Evolutionary conservation across 2,329 filamentous ascomycete genomes (phyloP), one percentile per base, ranked within the genome.

Genomic region (Microdochium paspali): DNA sequence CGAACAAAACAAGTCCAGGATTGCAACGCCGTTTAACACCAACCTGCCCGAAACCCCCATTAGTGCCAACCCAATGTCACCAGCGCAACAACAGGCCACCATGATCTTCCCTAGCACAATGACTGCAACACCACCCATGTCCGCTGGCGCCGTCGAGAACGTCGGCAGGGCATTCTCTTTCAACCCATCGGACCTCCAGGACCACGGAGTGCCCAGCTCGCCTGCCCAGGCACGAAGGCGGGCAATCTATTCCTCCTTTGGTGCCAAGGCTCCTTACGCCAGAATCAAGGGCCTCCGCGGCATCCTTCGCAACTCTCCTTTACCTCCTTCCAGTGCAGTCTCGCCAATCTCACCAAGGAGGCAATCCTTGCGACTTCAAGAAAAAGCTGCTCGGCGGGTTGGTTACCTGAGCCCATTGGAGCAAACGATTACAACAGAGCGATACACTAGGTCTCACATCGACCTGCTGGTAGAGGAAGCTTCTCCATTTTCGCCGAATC

Each of bases 241-340:
- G 39, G 61, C 64, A 5, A 68, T 64, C 9, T 59, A 67, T 15
- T 56, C 62, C 1, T 49, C 58, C 15, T 54, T 58, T 21, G 56
- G 55, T 5, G 45, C 53, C 28, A 66, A 66, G 23, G 65, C 72
- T 3, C 80, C 80, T 2, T 84, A 84, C 55, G 75, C 68, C 2
- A 79, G 79, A 51, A 75, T 80, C 28, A 72, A 72, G 48, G 67
- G 70, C 39, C 71, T 84, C 10, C 80, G 77, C 59, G 82, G 79
- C 61, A 84, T 84, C 55, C 71, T 84, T 21, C 76, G 80, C 46
- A 84, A 84, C 67, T 84, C 80, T 4, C 80, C 80, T 18, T 67
- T 84, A 6, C 77, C 79, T 20, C 74, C 77, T 1, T 62, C 67
- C 3, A 74, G 65, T 20, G 68, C 74, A 2, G 65, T 66, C 26